Percentiles rank a stretch among this genome's conserved stretches.
Conservation (phyloP, 768 basidiomycete genomes). For the Suillus brevipes region DNA sequence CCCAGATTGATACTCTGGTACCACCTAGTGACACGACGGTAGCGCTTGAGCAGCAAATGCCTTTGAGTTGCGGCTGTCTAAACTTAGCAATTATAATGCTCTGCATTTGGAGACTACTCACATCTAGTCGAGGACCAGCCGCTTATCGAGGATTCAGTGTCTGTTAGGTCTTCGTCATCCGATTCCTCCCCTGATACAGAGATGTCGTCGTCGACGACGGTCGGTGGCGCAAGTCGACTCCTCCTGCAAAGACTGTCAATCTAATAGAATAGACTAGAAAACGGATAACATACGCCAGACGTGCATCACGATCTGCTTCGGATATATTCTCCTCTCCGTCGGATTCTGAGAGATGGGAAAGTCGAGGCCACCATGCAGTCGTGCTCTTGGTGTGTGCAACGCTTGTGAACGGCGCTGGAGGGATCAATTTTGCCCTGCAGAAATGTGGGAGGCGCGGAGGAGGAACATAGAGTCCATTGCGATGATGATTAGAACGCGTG, state of each 20-base stretch:
- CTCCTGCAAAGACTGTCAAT: slow-evolving; percentile 36
- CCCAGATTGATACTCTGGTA: slow-evolving; percentile 41
- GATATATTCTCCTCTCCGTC: slow-evolving; percentile 63
- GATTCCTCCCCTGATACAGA: slow-evolving; percentile 76
- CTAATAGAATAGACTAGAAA: neutral
- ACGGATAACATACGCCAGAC: slow-evolving; percentile 55
- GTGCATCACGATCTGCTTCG: slow-evolving; percentile 69
- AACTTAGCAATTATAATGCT: slow-evolving; percentile 15
- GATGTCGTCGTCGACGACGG: slow-evolving; percentile 43
- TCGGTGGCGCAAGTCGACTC: slow-evolving; percentile 49
- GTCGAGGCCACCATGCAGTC: slow-evolving; percentile 20
- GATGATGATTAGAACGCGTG: slow-evolving; percentile 30
- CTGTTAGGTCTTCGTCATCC: slow-evolving; percentile 70
- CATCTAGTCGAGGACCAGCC: slow-evolving; percentile 43
- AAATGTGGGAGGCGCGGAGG: slow-evolving; percentile 36
- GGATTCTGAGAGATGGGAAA: slow-evolving; percentile 54
- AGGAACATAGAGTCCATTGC: slow-evolving; percentile 53
- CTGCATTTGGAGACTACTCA: slow-evolving; percentile 11
- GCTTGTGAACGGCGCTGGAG: slow-evolving; percentile 11
- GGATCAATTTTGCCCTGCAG: slow-evolving; percentile 10
- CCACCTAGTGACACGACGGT: slow-evolving; percentile 48
- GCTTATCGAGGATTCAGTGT: slow-evolving; percentile 39
- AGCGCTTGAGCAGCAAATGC: slow-evolving; percentile 41
- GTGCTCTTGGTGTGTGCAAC: neutral
- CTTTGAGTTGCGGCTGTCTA: slow-evolving; percentile 18